phyloP scores from a whole-genome alignment of 345 rosid species.

The Corchorus olitorius region DNA sequence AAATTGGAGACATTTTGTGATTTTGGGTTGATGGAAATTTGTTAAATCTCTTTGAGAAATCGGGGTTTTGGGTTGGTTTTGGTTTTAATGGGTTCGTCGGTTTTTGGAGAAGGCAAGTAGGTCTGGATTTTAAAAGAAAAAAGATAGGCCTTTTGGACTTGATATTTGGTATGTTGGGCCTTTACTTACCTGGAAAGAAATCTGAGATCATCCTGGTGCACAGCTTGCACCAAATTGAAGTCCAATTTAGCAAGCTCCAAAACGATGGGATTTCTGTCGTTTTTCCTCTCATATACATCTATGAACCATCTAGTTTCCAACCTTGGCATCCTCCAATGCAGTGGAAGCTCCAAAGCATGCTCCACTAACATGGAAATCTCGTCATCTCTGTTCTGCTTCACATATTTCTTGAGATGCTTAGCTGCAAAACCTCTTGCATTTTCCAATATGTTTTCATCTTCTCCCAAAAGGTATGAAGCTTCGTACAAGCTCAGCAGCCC shows the following conservation, averaged over 20 bases:
- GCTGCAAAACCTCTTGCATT: constrained; percentile 25
- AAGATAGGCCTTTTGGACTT: too few relatives aligned
- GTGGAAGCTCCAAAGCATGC: constrained; percentile 39
- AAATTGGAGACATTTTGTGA: too few relatives aligned
- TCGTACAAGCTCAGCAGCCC: constrained; percentile 36
- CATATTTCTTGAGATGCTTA: constrained; percentile 26
- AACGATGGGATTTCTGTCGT: constrained; percentile 26
- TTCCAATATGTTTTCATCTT: constrained; percentile 27
- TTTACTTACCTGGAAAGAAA: constrained; percentile 33
- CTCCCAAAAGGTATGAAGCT: constrained; percentile 31
- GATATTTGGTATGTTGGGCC: too few relatives aligned
- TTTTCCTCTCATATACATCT: constrained; percentile 26
- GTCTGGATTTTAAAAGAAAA: too few relatives aligned
- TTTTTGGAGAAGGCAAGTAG: too few relatives aligned
- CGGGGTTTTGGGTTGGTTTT: too few relatives aligned
- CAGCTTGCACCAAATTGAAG: constrained; percentile 43
- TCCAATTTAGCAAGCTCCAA: constrained; percentile 51
- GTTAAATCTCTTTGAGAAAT: too few relatives aligned
- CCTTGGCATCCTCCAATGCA: constrained; percentile 48
- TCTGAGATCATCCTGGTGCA: constrained; percentile 45
- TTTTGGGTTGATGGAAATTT: too few relatives aligned
- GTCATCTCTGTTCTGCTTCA: neutral
- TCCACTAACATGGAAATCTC: constrained; percentile 4
- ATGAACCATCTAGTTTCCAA: constrained; percentile 56
- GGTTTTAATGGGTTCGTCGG: too few relatives aligned